phyloP scores from a whole-genome alignment of 2,329 filamentous ascomycete genomes.

The Colletotrichum agaves region DNA sequence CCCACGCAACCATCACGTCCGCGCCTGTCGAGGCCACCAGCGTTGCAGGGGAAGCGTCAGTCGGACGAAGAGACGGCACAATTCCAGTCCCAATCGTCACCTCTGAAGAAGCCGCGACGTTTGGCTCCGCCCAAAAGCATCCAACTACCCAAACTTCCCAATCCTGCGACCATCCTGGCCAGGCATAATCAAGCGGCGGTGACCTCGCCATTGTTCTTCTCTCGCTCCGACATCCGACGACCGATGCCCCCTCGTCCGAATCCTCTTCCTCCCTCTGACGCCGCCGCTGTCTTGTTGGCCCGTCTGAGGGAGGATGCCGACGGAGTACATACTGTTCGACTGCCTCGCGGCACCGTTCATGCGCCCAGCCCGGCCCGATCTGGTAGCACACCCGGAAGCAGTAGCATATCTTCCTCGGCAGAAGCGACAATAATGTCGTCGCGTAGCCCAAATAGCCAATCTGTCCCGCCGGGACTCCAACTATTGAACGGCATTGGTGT shows the following conservation, averaged over 20 bases:
- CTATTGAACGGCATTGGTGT: conserved; percentile 73
- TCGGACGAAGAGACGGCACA: conserved; percentile 40
- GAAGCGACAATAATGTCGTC: conserved; percentile 46
- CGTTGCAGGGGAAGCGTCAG: conserved; percentile 43
- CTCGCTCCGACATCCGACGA: conserved; percentile 53
- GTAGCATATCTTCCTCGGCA: conserved; percentile 60
- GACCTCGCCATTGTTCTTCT: conserved; percentile 65
- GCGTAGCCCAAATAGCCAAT: conserved; percentile 61
- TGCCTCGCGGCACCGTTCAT: conserved; percentile 64
- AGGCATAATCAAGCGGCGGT: conserved; percentile 48
- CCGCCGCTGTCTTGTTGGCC: conserved; percentile 58
- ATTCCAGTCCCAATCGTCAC: conserved; percentile 40
- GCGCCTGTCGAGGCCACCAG: conserved; percentile 26
- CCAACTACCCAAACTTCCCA: conserved; percentile 49
- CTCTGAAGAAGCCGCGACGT: conserved; percentile 60
- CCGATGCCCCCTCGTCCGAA: conserved; percentile 50
- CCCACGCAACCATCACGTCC: conserved; percentile 18
- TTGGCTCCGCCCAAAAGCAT: conserved; percentile 57
- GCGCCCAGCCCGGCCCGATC: conserved; percentile 57
- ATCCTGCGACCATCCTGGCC: conserved; percentile 41
- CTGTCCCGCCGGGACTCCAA: conserved; percentile 60
- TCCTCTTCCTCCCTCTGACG: conserved; percentile 53
- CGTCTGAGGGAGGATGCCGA: conserved; percentile 58
- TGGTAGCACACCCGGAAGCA: conserved; percentile 63
- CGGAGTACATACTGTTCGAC: conserved; percentile 63